Percentiles rank a stretch among this genome's conserved stretches.
phyloP scores from a whole-genome alignment of 2,329 filamentous ascomycete species.

The Bimuria novae-zelandiae region DNA sequence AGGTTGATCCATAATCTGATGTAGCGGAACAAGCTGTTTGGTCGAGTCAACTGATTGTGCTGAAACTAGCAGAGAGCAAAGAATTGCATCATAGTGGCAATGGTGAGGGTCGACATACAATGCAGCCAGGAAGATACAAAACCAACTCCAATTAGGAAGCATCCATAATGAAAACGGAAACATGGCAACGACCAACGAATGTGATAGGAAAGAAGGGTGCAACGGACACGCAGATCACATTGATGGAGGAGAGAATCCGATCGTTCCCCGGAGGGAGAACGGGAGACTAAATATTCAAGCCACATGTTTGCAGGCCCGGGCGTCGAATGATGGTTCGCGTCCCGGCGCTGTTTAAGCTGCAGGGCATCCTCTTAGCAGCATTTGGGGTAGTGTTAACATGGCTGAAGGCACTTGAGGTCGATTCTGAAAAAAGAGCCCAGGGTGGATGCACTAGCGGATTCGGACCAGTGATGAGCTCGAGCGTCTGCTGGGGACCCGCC shows the following conservation, averaged over 20 bases:
- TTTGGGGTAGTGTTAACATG: conserved; percentile 48
- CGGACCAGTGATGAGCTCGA: conserved; percentile 35
- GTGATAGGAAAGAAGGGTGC: conserved; percentile 41
- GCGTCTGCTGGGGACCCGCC: conserved; percentile 45
- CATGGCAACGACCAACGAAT: conserved; percentile 46
- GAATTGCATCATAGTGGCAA: background rate
- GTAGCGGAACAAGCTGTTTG: conserved; percentile 80
- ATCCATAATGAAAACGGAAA: conserved; percentile 44
- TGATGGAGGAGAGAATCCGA: conserved; percentile 45
- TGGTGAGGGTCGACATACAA: conserved; percentile 35
- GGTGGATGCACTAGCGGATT: conserved; percentile 33
- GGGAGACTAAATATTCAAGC: conserved; percentile 48
- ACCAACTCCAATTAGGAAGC: conserved; percentile 48
- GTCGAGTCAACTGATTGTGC: conserved; percentile 28
- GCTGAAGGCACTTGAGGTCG: conserved; percentile 44
- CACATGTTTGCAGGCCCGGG: conserved; percentile 46
- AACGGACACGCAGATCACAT: conserved; percentile 48
- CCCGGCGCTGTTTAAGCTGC: conserved; percentile 47
- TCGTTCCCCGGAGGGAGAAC: conserved; percentile 44
- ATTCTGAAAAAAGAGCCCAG: conserved; percentile 40
- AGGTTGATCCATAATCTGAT: conserved; percentile 83
- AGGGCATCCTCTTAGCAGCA: conserved; percentile 47
- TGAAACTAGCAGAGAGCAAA: background rate
- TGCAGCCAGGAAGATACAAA: conserved; percentile 41
- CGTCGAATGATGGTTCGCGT: conserved; percentile 47